These are phyloP conservation scores for Eucalyptus sideroxylon DNA, from an alignment of 345 rosid species.

Conservation along the genomic window DNA sequence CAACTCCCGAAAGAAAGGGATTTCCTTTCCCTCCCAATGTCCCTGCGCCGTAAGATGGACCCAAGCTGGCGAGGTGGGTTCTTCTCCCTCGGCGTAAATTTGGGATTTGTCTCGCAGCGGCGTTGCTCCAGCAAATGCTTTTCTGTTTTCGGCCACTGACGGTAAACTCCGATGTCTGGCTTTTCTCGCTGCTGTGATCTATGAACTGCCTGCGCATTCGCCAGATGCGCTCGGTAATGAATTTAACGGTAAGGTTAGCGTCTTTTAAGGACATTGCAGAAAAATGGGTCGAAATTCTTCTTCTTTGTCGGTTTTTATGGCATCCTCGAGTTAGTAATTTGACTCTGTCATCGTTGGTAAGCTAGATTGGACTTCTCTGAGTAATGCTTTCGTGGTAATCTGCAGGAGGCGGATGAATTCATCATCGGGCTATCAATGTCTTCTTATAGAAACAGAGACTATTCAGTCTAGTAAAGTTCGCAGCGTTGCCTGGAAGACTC, in stretches of 20 bases:
- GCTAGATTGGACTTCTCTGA: neutral
- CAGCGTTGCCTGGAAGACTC: slow-evolving; percentile 63
- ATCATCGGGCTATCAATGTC: slow-evolving; percentile 75
- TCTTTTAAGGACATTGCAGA: slow-evolving; percentile 49
- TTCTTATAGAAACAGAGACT: slow-evolving; percentile 55
- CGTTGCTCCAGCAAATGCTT: slow-evolving; percentile 67
- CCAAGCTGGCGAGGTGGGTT: slow-evolving; percentile 68
- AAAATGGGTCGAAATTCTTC: slow-evolving; percentile 16
- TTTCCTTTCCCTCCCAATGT: slow-evolving; percentile 33
- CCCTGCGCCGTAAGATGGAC: slow-evolving; percentile 45
- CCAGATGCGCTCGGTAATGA: neutral
- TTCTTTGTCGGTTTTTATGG: neutral
- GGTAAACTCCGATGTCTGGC: slow-evolving; percentile 4
- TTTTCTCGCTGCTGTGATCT: neutral
- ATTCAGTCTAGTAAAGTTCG: slow-evolving; percentile 70
- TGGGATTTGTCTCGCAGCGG: slow-evolving; percentile 72
- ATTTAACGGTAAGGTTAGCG: neutral
- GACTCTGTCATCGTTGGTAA: fast-evolving
- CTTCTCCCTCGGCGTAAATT: slow-evolving; percentile 63
- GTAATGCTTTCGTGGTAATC: neutral
- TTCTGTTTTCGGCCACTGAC: slow-evolving; percentile 35
- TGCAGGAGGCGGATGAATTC: slow-evolving; percentile 74
- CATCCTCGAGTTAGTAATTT: fast-evolving
- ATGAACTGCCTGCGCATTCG: neutral
- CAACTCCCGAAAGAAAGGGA: neutral